These are phyloP conservation scores for Leucosporidium yakuticum DNA, from an alignment of 768 basidiomycete genomes.

Conservation along the genomic window DNA sequence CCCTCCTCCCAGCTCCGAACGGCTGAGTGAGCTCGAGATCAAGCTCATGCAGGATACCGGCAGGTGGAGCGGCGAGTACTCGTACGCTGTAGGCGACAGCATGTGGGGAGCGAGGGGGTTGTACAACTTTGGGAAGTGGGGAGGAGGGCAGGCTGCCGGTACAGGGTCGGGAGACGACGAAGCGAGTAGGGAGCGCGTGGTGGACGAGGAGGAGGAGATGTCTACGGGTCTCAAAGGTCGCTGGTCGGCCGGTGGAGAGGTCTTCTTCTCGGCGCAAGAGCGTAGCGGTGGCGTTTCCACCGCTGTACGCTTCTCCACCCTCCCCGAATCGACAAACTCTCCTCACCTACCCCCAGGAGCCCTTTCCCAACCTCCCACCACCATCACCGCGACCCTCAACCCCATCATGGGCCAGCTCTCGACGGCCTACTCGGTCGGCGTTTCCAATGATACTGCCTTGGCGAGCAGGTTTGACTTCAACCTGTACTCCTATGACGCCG, in stretches of 20 bases:
- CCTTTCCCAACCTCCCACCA: slow-evolving; percentile 81
- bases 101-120: slow-evolving; percentile 86
- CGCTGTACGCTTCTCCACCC: slow-evolving; percentile 86
- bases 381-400: slow-evolving; percentile 88
- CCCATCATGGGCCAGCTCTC: slow-evolving; percentile 94
- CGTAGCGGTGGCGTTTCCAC: slow-evolving; percentile 94
- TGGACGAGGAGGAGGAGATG: slow-evolving; percentile 90
- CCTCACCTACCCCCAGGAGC: slow-evolving; percentile 40
- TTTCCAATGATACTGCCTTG: slow-evolving; percentile 74
- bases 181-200: slow-evolving; percentile 21
- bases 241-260: slow-evolving; percentile 83
- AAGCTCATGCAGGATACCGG: slow-evolving; percentile 88
- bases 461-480: slow-evolving; percentile 81
- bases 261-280: slow-evolving; percentile 90
- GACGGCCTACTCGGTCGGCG: slow-evolving; percentile 80
- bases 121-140: slow-evolving; percentile 70
- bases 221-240: slow-evolving; percentile 86
- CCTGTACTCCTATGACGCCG: slow-evolving; percentile 91
- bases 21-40: slow-evolving; percentile 55
- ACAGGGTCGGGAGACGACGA: background rate
- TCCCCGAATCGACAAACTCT: slow-evolving; percentile 62
- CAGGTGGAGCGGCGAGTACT: slow-evolving; percentile 87
- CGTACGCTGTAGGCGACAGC: slow-evolving; percentile 85
- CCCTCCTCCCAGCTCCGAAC: slow-evolving; percentile 49
- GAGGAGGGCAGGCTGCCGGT: background rate